phyloP scores from a whole-genome alignment of 345 rosid genomes.

The Combretum micranthum region DNA sequence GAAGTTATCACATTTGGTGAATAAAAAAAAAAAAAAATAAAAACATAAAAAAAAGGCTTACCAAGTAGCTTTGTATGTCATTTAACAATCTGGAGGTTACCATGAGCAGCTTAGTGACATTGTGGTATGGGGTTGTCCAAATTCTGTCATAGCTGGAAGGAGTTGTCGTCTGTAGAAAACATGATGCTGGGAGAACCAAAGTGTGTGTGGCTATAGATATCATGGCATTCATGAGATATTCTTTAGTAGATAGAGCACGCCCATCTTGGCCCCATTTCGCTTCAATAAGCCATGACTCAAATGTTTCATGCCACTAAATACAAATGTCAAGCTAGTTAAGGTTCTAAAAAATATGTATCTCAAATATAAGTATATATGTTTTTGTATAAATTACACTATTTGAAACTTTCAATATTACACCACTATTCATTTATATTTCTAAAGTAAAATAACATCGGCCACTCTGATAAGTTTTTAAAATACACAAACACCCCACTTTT shows the following conservation, averaged over 20 bases:
- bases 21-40: not conserved
- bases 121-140: conserved; percentile 21
- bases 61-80: conserved; percentile 51
- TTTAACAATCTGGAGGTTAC: conserved; percentile 44
- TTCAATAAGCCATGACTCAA: conserved; percentile 54
- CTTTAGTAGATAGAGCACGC: conserved; percentile 25
- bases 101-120: conserved; percentile 44
- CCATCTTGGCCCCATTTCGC: conserved; percentile 46
- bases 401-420: too few species aligned
- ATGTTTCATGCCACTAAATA: conserved; percentile 58
- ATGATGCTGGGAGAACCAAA: conserved; percentile 31
- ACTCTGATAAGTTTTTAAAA: too few species aligned
- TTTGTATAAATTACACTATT: too few species aligned
- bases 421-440: too few species aligned
- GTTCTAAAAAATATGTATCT: not conserved
- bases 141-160: conserved; percentile 19
- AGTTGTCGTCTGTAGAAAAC: conserved; percentile 19
- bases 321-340: not conserved
- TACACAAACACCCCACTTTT: too few species aligned
- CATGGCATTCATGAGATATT: conserved; percentile 41
- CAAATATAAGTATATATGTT: too few species aligned
- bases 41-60: not conserved
- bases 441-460: too few species aligned
- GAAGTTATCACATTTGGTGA: too few species aligned
- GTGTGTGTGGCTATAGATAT: conserved; percentile 42